Conservation (phyloP, 371 early-diverging fungal species). For the Rhizopus delemar region DNA sequence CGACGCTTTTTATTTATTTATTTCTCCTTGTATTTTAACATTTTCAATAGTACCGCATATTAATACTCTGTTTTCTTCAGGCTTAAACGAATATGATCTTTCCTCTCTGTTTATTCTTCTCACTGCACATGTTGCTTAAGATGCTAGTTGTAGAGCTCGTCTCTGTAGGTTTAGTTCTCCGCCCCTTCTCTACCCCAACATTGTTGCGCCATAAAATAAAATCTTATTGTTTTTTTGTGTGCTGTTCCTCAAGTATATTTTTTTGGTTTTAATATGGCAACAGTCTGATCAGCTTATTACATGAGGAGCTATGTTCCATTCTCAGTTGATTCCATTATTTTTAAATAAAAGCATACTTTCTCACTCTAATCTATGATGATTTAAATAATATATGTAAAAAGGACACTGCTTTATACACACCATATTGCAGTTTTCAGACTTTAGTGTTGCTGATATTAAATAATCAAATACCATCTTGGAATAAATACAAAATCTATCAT, state of each 20-base stretch:
- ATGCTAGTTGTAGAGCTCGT: conserved; percentile 5
- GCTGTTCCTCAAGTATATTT: conserved; percentile 6
- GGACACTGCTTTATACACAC: too few relatives aligned
- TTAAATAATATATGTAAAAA: too few relatives aligned
- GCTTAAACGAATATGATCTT: conserved; percentile 5
- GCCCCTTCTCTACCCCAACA: conserved; percentile 2
- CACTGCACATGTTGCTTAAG: conserved; percentile 2
- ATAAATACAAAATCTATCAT: not conserved
- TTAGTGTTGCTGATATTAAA: conserved; percentile 3
- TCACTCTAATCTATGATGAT: too few relatives aligned
- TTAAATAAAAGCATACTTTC: too few relatives aligned
- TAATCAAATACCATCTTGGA: conserved; percentile 1
- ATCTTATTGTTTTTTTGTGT: conserved; percentile 6
- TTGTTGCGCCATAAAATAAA: conserved; percentile 5
- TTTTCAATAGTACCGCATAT: too few relatives aligned
- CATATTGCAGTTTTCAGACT: too few relatives aligned
- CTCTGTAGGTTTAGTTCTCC: conserved; percentile 1
- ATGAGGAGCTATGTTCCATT: not conserved
- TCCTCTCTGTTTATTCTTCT: too few relatives aligned
- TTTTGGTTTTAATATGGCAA: conserved; percentile 6
- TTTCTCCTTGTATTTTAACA: too few relatives aligned
- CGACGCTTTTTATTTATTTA: conserved; percentile 11
- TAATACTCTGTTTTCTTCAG: conserved; percentile 4
- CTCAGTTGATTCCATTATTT: not conserved
- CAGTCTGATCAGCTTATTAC: conserved; percentile 10